phyloP scores from a whole-genome alignment of 495 filamentous ascomycete genomes.

The Aspergillus nidulans region DNA sequence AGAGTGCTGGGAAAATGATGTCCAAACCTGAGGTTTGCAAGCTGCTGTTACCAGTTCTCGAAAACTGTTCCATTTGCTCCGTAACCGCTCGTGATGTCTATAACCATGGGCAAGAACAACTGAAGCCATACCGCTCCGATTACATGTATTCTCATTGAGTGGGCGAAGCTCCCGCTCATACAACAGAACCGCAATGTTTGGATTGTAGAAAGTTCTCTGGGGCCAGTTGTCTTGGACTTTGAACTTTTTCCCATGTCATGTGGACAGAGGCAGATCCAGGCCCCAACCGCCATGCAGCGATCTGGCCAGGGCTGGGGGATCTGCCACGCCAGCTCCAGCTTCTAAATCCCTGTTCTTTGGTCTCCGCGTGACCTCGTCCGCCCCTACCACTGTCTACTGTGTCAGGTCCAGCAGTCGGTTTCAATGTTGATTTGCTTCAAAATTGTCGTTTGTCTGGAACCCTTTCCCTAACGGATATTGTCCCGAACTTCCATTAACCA shows the following conservation, averaged over 20 bases:
- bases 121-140: no score
- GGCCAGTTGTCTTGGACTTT: no score
- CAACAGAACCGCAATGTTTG: no score
- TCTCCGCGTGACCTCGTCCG: conserved; percentile 19
- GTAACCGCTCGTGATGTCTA: no score
- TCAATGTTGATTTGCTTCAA: background rate
- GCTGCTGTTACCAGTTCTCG: no score
- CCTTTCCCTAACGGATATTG: background rate
- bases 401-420: background rate
- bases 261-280: conserved; percentile 17
- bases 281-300: conserved; percentile 25
- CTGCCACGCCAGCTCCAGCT: conserved; percentile 3
- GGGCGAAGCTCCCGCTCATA: no score
- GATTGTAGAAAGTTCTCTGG: no score
- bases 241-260: conserved; percentile 15
- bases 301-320: conserved; percentile 20
- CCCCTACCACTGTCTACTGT: background rate
- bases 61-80: no score
- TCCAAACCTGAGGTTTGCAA: no score
- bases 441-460: background rate
- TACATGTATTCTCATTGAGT: no score
- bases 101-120: no score
- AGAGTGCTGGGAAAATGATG: background rate
- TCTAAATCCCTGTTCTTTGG: conserved; percentile 8
- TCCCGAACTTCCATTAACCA: background rate